Conservation (phyloP, 768 basidiomycete genomes). For the Terana coerulea region DNA sequence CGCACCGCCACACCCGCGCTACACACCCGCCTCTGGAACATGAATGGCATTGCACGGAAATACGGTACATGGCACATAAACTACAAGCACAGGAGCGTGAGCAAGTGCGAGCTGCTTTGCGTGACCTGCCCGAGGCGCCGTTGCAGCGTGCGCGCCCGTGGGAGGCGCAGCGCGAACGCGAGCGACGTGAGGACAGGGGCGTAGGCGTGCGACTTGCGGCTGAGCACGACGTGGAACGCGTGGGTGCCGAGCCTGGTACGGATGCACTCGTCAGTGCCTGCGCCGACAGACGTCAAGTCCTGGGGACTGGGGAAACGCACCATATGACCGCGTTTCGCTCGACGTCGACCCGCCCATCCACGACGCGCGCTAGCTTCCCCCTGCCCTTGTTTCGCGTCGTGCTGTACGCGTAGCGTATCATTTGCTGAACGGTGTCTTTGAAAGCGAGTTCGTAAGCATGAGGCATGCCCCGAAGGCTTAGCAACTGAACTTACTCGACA, state of each 20-base stretch:
- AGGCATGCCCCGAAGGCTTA: neutral
- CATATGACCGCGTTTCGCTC: slow-evolving; percentile 54
- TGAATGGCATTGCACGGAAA: too few species aligned
- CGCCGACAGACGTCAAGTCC: too few species aligned
- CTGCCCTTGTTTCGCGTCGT: slow-evolving; percentile 45
- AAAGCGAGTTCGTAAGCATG: neutral
- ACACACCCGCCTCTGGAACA: too few species aligned
- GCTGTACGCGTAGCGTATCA: slow-evolving; percentile 53
- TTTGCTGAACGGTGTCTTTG: slow-evolving; percentile 60
- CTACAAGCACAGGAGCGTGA: neutral
- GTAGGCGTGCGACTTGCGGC: slow-evolving; percentile 49
- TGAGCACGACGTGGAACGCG: slow-evolving; percentile 70
- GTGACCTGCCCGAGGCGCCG: slow-evolving; percentile 46
- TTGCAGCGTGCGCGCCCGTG: slow-evolving; percentile 39
- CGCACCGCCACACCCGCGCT: too few species aligned
- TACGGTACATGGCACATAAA: too few species aligned
- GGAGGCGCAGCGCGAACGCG: slow-evolving; percentile 44
- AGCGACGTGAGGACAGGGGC: slow-evolving; percentile 43
- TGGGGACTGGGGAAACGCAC: slow-evolving; percentile 43
- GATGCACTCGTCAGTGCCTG: neutral
- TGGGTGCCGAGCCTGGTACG: slow-evolving; percentile 71
- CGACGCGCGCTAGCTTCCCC: slow-evolving; percentile 35
- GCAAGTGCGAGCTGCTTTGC: too few species aligned
- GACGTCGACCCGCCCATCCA: slow-evolving; percentile 39
- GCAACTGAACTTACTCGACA: slow-evolving; percentile 43